phyloP scores from a whole-genome alignment of 2,329 filamentous ascomycete species.

The Phialocephala sp. region DNA sequence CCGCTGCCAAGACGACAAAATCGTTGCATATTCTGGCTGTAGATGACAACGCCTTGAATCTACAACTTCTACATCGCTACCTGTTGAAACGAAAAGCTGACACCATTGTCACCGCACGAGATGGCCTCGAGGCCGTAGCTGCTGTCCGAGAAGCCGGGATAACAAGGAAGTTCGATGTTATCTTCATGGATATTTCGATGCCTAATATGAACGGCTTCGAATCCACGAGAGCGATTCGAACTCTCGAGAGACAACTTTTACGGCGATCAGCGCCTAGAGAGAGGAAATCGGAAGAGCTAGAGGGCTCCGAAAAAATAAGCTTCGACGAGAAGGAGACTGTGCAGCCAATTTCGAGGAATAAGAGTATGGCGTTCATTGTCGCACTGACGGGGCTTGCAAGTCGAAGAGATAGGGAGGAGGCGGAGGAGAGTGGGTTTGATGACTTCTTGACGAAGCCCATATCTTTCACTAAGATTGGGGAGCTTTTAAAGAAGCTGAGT shows the following conservation, averaged over 20 bases:
- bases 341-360: neutral
- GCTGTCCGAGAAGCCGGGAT: conserved; percentile 41
- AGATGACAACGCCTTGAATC: conserved; percentile 49
- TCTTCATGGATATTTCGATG: conserved; percentile 62
- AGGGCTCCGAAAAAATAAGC: neutral
- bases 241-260: conserved; percentile 47
- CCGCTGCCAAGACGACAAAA: neutral
- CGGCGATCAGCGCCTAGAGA: neutral
- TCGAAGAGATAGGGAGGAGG: conserved; percentile 53
- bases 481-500: conserved; percentile 29
- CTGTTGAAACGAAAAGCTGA: conserved; percentile 47
- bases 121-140: conserved; percentile 54
- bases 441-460: conserved; percentile 60
- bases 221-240: conserved; percentile 53
- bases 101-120: conserved; percentile 47
- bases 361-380: conserved; percentile 49
- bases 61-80: conserved; percentile 45
- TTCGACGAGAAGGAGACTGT: neutral
- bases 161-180: conserved; percentile 45
- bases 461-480: conserved; percentile 33
- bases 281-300: neutral
- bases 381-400: conserved; percentile 58
- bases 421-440: conserved; percentile 58
- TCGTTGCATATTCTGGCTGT: conserved; percentile 43
- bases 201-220: conserved; percentile 58